phyloP scores from a whole-genome alignment of 2,329 filamentous ascomycete genomes.

The Colletotrichum lindemuthianum region DNA sequence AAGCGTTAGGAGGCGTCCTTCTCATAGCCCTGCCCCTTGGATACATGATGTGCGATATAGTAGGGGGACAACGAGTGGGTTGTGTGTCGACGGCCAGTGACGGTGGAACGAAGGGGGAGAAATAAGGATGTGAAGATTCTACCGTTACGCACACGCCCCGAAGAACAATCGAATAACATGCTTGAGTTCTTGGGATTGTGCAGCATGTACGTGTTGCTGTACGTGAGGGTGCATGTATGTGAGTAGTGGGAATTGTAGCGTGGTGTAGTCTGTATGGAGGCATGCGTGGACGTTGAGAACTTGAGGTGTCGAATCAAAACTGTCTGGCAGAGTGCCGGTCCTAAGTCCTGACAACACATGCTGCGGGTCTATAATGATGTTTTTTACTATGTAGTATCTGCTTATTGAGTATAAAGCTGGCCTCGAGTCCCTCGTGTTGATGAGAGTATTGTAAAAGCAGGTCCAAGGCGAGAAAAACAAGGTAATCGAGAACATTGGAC shows the following conservation, averaged over 20 bases:
- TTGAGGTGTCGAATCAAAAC: neutral
- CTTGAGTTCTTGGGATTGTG: neutral
- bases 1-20: no score
- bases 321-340: slow-evolving; percentile 4
- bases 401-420: slow-evolving; percentile 52
- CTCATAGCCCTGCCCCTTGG: no score
- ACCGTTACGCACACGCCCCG: neutral
- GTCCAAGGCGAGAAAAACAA: neutral
- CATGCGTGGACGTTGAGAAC: slow-evolving; percentile 27
- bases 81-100: neutral
- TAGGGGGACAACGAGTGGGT: no score
- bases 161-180: slow-evolving; percentile 4
- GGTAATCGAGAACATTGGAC: neutral
- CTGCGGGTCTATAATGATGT: slow-evolving; percentile 32
- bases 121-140: slow-evolving; percentile 5
- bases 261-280: slow-evolving; percentile 40
- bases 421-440: slow-evolving; percentile 41
- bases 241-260: slow-evolving; percentile 23
- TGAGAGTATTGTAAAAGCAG: slow-evolving; percentile 19
- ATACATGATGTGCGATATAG: no score
- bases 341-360: slow-evolving; percentile 37
- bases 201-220: slow-evolving; percentile 15
- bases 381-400: slow-evolving; percentile 23
- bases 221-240: slow-evolving; percentile 18
- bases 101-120: neutral